Percentiles rank a stretch among this genome's conserved stretches.
Conservation (phyloP, 345 rosid species). For the Melaleuca alternifolia region DNA sequence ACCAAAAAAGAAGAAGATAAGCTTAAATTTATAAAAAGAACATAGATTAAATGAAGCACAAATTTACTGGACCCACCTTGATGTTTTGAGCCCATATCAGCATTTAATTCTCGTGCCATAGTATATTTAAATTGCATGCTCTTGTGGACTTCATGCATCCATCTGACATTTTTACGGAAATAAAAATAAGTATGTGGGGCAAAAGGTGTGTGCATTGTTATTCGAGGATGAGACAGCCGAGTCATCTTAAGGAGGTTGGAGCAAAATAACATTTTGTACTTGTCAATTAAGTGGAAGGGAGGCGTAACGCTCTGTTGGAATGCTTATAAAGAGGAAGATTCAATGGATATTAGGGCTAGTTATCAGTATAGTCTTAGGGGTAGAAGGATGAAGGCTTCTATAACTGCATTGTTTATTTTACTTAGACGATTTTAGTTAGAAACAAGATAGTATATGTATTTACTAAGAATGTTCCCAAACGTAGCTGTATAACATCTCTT, state of each 20-base stretch:
- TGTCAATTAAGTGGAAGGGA: not conserved
- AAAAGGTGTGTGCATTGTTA: not conserved
- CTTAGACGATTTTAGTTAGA: no score
- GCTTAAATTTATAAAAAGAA: not conserved
- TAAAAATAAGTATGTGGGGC: not conserved
- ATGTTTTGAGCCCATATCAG: no score
- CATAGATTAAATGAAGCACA: no score
- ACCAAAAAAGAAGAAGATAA: no score
- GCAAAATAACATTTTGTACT: not conserved
- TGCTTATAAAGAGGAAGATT: not conserved
- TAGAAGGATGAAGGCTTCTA: not conserved
- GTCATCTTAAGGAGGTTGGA: not conserved
- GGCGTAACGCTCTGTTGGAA: not conserved
- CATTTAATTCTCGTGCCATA: no score
- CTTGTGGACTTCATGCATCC: no score
- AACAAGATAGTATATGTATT: no score
- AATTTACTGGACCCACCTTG: no score
- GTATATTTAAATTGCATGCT: no score
- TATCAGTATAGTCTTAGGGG: not conserved
- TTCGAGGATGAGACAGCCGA: not conserved
- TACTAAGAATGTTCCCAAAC: no score
- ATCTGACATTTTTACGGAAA: no score
- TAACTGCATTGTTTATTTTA: not conserved
- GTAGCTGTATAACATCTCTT: no score
- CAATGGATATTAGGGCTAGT: not conserved